Evolutionary conservation across 345 rosid species (phyloP), one percentile per base, ranked within the genome.

Genomic region (Passiflora organensis): DNA sequence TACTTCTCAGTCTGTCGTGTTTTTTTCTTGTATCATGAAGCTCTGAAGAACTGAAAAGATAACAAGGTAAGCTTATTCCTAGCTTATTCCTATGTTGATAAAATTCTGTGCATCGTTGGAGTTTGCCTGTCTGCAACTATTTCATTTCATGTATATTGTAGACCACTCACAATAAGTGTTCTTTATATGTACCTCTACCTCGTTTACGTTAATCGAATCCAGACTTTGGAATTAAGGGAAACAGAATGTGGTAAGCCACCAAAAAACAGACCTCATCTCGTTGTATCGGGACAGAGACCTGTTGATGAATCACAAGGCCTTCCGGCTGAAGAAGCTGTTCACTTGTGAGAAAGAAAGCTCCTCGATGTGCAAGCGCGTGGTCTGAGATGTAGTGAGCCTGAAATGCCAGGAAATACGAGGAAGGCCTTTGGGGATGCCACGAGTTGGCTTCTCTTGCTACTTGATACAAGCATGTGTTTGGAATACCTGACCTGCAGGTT

Each of bases 401-500:
- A 19, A 53, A 13, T 51, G 70, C 41, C 32, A 52, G 0, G 48
- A 37, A 9, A n/a, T 25, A 53, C 19, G 54, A 44, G n/a, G 53
- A 53, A 28, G 15, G 2, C 14, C 64, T 58, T 15, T 65, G 70
- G 54, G 17, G 37, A 25, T 22, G 44, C 2, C 54, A 52, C 6
- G 59, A 36, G 19, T 23, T 57, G 24, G 58, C 32, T 17, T 51
- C 70, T 20, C 44, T 43, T 65, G 51, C 53, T 4, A 17, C 21
- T 43, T 50, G 18, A 21, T n/a, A n/a, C n/a, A n/a, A n/a, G n/a
- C n/a, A n/a, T n/a, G n/a, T n/a, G n/a, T n/a, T n/a, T n/a, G n/a
- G n/a, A n/a, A n/a, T n/a, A n/a, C n/a, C n/a, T n/a, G n/a, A n/a
- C n/a, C n/a, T n/a, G n/a, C n/a, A n/a, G n/a, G n/a, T n/a, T n/a